These are phyloP conservation scores for Thielaviopsis euricoi DNA, from an alignment of 2,329 filamentous ascomycete genomes.

Conservation along the genomic window DNA sequence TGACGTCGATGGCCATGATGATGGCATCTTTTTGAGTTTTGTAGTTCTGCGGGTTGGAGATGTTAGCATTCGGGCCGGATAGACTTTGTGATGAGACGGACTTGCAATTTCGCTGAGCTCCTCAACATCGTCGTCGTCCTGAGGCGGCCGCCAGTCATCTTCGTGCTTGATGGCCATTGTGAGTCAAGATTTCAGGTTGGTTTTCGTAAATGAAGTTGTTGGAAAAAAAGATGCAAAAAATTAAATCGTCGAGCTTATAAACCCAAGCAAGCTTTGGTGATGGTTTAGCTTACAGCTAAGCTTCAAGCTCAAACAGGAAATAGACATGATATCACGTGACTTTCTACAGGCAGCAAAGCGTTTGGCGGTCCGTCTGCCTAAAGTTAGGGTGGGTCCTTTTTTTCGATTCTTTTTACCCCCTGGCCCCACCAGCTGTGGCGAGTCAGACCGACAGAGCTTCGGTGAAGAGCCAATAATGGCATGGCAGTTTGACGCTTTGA, in stretches of 20 bases:
- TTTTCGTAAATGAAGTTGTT: no score
- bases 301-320: background rate
- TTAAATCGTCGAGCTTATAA: no score
- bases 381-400: background rate
- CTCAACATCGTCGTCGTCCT: conserved; percentile 43
- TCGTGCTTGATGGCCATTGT: background rate
- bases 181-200: background rate
- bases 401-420: background rate
- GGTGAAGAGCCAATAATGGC: background rate
- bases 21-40: conserved; percentile 93
- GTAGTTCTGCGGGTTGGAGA: conserved; percentile 49
- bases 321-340: background rate
- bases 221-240: no score
- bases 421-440: background rate
- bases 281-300: no score
- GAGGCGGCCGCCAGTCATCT: background rate
- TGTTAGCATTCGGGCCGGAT: conserved; percentile 5
- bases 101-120: conserved; percentile 46
- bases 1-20: conserved; percentile 90
- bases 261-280: no score
- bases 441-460: background rate
- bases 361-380: background rate
- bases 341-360: background rate
- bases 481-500: background rate
- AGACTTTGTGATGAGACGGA: background rate